Base-by-base conservation (phyloP, 441 rosid genomes). In the Arabidopsis hybrid region DNA sequence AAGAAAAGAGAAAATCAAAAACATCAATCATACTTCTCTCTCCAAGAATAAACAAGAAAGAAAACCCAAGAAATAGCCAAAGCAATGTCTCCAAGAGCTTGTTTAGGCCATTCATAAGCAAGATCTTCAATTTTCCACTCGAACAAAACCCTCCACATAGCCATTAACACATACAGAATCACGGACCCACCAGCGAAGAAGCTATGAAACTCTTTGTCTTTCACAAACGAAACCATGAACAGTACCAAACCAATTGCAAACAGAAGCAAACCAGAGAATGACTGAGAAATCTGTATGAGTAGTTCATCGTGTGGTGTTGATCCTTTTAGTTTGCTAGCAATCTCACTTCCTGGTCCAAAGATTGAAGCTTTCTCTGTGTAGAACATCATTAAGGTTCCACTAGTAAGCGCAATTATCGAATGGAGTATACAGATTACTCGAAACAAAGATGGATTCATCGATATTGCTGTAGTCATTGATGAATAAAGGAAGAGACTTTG, bases 241-340 rank as follows among this genome's bases (percentile, higher is more conserved):
- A 92, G 65, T 13, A 89, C 66, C 55, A 80, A 78, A n/a, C 98
- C 98, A 40, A 90, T 81, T 9, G 83, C 83, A 63, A 89, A 86
- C 18, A 92, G 78, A 56, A 89, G 95, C 92, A 92, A 71, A 73
- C 98, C 98, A 5, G 96, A 89, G 79, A 90, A 91, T 4, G 98
- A 91, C 16, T 88, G 87, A 6, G 95, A 89, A 40, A 88, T 92
- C 80, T 83, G 85, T 66, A 92, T 88, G 84, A 89, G 85, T 72
- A 92, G 86, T 35, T 89, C 92, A 59, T 89, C 96, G 12, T 88
- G 95, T 8, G 91, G 91, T 0, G 96, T 92, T 46, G 96, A 92
- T 8, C 98, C 98, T 61, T 80, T 83, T 12, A 89, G 79, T 79
- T 87, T 92, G 65, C 83, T 79, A 1, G 95, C 93, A 53, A 88